A percentile compares a stretch with the other conserved stretches of the same genome.
Conservation (phyloP, 2,329 filamentous ascomycete species). For the Claviceps purpurea region DNA sequence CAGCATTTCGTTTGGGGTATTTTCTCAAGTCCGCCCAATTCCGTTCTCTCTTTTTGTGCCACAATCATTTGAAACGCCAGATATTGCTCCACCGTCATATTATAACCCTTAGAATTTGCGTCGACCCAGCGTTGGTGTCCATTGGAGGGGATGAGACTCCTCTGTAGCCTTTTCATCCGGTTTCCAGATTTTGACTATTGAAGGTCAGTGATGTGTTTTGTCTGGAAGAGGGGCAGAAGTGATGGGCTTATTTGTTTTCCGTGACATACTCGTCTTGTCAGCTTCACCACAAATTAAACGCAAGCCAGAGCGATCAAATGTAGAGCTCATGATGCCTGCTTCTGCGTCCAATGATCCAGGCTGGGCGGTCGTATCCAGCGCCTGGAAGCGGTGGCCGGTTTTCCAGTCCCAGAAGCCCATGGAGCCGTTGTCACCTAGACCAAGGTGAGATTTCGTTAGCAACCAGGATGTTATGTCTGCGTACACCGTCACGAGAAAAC, state of each 20-base stretch:
- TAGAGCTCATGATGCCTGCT: constrained; percentile 86
- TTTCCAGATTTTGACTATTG: constrained; percentile 86
- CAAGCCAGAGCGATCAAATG: constrained; percentile 78
- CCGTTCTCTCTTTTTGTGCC: not conserved
- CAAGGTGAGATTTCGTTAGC: not conserved
- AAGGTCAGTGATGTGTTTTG: constrained; percentile 31
- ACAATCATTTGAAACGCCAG: not conserved
- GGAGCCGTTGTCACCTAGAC: constrained; percentile 68
- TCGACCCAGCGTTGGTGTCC: constrained; percentile 70
- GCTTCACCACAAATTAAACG: constrained; percentile 88
- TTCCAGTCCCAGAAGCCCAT: constrained; percentile 99
- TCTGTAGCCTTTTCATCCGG: constrained; percentile 82
- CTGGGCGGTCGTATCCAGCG: constrained; percentile 80
- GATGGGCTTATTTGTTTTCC: no score
- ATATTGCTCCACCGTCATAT: not conserved
- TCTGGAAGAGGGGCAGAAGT: not conserved
- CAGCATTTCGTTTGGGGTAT: constrained; percentile 4
- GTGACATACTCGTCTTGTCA: constrained; percentile 69
- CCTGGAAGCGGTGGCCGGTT: constrained; percentile 82
- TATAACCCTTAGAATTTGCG: constrained; percentile 49
- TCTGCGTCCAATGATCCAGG: constrained; percentile 90
- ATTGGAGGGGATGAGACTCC: constrained; percentile 82
- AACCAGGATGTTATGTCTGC: not conserved
- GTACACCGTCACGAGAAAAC: not conserved
- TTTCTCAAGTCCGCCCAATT: not conserved